phyloP scores from a whole-genome alignment of 257 asterid species.

The Solanum megistacrolobum region DNA sequence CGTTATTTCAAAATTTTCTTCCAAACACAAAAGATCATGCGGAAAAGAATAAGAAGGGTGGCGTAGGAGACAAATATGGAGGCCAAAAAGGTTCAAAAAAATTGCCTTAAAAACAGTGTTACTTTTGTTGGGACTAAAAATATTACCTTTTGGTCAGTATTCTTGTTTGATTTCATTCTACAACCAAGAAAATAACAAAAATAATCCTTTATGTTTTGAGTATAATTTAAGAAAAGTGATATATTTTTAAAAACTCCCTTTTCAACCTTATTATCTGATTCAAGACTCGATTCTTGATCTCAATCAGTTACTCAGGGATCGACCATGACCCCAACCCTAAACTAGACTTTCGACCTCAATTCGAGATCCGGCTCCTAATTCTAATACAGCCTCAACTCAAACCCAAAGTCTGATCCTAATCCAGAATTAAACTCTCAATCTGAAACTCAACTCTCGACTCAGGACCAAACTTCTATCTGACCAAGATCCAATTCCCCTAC shows the following conservation, averaged over 20 bases:
- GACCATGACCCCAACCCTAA: neutral
- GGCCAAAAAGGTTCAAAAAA: neutral
- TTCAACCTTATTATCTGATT: neutral
- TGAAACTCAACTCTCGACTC: neutral
- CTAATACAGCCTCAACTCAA: neutral
- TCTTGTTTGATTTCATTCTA: neutral
- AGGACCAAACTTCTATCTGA: fast-evolving
- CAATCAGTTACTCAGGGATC: neutral
- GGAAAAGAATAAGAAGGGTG: neutral
- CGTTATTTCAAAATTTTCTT: neutral
- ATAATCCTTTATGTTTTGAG: neutral
- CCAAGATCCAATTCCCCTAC: neutral
- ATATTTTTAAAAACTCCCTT: too few relatives aligned
- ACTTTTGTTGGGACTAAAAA: neutral
- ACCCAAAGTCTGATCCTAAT: too few relatives aligned
- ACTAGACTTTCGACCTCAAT: neutral
- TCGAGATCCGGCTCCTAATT: neutral
- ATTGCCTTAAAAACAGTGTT: neutral
- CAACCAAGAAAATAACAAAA: neutral
- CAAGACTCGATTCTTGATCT: neutral
- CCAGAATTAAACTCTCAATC: too few relatives aligned
- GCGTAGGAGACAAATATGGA: neutral
- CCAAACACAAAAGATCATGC: neutral
- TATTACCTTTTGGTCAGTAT: neutral
- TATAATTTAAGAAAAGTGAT: neutral